These are phyloP conservation scores for Geotrichum ghanense DNA, from an alignment of 805 yeast genomes.

Conservation along the genomic window DNA sequence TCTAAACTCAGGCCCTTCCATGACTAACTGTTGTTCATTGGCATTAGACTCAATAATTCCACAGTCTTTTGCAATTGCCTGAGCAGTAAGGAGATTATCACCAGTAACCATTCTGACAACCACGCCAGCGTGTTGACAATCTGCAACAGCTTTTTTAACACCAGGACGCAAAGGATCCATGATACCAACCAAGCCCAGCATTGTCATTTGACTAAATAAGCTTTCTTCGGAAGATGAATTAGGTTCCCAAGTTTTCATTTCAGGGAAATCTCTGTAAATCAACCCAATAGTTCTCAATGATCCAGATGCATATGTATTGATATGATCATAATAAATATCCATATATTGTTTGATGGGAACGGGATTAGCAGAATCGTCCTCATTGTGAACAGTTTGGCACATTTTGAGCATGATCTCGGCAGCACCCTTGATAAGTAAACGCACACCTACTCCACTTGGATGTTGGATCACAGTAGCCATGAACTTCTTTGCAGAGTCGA, in stretches of 20 bases:
- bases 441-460: slow-evolving; percentile 29
- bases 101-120: slow-evolving; percentile 97
- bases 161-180: slow-evolving; percentile 91
- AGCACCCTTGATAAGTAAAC: slow-evolving; percentile 82
- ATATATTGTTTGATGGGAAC: background rate
- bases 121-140: slow-evolving; percentile 86
- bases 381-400: slow-evolving; percentile 33
- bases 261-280: slow-evolving; percentile 61
- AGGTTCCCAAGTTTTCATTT: background rate
- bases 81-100: slow-evolving; percentile 85
- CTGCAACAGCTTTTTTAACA: slow-evolving; percentile 76
- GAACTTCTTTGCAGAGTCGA: slow-evolving; percentile 90
- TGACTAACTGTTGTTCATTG: slow-evolving; percentile 38
- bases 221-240: slow-evolving; percentile 13
- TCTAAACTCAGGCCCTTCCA: slow-evolving; percentile 92
- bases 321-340: slow-evolving; percentile 29
- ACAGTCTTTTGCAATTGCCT: slow-evolving; percentile 79
- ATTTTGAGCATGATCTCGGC: slow-evolving; percentile 70
- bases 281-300: slow-evolving; percentile 86
- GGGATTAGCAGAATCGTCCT: background rate
- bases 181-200: slow-evolving; percentile 79
- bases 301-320: slow-evolving; percentile 53
- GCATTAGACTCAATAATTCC: slow-evolving; percentile 48
- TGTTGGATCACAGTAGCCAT: slow-evolving; percentile 62
- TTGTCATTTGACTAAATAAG: slow-evolving; percentile 27